Percentiles rank a stretch among this genome's conserved stretches.
Evolutionary conservation across 1,284 basidiomycete species (phyloP).

Genomic region (Pisolithus thermaeus): DNA sequence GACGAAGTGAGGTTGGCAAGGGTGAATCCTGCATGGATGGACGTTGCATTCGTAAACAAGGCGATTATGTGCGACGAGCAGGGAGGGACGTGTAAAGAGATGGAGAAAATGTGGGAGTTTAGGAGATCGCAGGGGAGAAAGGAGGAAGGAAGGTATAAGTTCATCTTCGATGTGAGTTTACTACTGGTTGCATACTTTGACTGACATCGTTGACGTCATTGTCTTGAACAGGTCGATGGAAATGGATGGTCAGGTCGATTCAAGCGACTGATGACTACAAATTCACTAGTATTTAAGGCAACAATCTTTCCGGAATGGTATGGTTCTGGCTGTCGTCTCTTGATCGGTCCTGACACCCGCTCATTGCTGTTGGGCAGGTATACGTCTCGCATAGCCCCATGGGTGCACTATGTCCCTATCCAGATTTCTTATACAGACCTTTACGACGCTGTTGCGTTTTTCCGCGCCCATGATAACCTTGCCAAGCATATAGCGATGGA

Average conservation of each 20-base stretch:
- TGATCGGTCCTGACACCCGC: neutral
- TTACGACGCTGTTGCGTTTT: slow-evolving; percentile 53
- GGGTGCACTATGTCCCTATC: slow-evolving; percentile 60
- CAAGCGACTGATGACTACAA: slow-evolving; percentile 57
- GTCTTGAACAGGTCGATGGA: slow-evolving; percentile 46
- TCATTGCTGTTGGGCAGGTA: slow-evolving; percentile 23
- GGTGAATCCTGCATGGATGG: slow-evolving; percentile 48
- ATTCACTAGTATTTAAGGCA: slow-evolving; percentile 57
- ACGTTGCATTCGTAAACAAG: slow-evolving; percentile 50
- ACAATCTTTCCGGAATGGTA: slow-evolving; percentile 66
- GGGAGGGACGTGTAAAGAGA: slow-evolving; percentile 34
- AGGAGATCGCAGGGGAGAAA: slow-evolving; percentile 33
- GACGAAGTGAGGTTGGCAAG: slow-evolving; percentile 29
- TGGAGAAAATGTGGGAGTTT: slow-evolving; percentile 45
- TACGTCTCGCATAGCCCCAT: slow-evolving; percentile 40
- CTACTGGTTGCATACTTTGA: neutral
- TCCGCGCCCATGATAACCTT: slow-evolving; percentile 51
- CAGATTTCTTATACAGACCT: slow-evolving; percentile 48
- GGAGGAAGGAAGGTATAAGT: slow-evolving; percentile 56
- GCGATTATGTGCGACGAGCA: slow-evolving; percentile 39
- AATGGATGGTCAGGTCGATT: slow-evolving; percentile 70
- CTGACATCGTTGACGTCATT: neutral
- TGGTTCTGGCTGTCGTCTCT: slow-evolving; percentile 9
- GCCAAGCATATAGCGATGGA: slow-evolving; percentile 50
- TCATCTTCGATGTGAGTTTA: slow-evolving; percentile 53